Base-by-base conservation (phyloP, 1,284 basidiomycete genomes). In the Ceratobasidium papillatum region DNA sequence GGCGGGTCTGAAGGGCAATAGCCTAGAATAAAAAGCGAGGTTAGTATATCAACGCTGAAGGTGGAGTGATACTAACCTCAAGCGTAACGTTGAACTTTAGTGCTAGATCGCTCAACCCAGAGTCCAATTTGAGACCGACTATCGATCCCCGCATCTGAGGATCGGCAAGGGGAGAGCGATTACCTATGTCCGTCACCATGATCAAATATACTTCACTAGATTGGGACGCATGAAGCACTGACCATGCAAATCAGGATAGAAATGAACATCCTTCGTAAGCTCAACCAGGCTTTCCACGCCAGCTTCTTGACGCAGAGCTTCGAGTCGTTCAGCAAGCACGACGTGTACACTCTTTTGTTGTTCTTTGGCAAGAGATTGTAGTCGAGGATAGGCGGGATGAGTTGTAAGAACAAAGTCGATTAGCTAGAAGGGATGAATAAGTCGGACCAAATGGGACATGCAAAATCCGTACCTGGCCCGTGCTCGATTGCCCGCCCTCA, bases 401-500 rank as follows among this genome's bases (percentile, higher is more conserved):
- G 94, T 98, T 41, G 91, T 95, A 78, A 99, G 88, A 82, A 98
- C 91, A 81, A 98, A 98, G 80, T 99, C 95, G 77, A 98, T 96
- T 30, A 98, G 87, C 91, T 94, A 76, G 3, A 27, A 27, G 11
- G 32, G 47, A 22, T 52, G 30, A 1, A 22, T 38, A 27, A 43
- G 43, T 49, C 27, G 27, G 22, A 66, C 45, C 38, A 36, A 12
- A 38, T 49, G 49, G 75, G 62, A 47, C 9, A 14, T 32, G 75
- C 54, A 66, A 14, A 25, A 14, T 22, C 74, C 80, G 69, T 75
- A 90, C 91, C 84, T 98, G 96, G n/a, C 97, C 98, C 0, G 97
- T 99, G 0, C 96, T 97, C 22, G 95, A 98, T 83, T 99, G 97
- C 0, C 97, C 97, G 51, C 97, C 97, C 84, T 99, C 97, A 80